Conservation (phyloP, 1,284 basidiomycete species). For the Ceratorhiza oryzae-sativae region DNA sequence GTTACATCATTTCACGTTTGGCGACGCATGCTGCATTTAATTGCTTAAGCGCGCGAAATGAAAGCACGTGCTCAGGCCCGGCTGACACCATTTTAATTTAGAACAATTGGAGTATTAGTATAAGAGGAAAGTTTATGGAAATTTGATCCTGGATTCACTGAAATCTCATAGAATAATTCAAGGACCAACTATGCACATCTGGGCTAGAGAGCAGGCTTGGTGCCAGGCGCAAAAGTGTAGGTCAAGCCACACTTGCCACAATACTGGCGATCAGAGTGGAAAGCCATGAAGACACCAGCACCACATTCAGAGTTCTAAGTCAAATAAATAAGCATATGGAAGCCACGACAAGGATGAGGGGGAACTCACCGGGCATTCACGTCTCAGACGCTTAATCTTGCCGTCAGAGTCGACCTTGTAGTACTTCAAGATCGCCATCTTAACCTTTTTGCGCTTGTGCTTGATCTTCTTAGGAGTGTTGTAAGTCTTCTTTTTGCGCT, state of each 20-base stretch:
- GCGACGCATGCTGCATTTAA: background rate
- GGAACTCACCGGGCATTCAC: slow-evolving; percentile 78
- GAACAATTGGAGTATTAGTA: too few species aligned
- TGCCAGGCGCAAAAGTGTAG: slow-evolving; percentile 81
- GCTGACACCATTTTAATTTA: too few species aligned
- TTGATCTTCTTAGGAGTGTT: slow-evolving; percentile 99
- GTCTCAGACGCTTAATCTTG: slow-evolving; percentile 98
- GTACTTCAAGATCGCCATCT: slow-evolving; percentile 97
- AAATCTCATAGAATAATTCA: background rate
- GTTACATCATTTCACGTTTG: background rate
- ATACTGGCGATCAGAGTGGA: slow-evolving; percentile 94
- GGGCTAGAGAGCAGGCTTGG: slow-evolving; percentile 37
- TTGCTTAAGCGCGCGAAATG: background rate
- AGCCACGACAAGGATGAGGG: background rate
- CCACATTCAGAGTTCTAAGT: slow-evolving; percentile 79
- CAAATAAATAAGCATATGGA: background rate
- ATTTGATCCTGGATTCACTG: background rate
- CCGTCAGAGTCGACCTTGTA: slow-evolving; percentile 99
- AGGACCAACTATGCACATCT: background rate
- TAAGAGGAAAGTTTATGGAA: background rate
- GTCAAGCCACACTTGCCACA: slow-evolving; percentile 94
- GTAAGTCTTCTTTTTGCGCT: slow-evolving; percentile 99
- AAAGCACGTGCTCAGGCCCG: background rate
- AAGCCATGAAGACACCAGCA: slow-evolving; percentile 96
- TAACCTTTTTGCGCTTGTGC: slow-evolving; percentile 99